Conservation (phyloP, 2,329 filamentous ascomycete genomes). For the Colletotrichum sp. region DNA sequence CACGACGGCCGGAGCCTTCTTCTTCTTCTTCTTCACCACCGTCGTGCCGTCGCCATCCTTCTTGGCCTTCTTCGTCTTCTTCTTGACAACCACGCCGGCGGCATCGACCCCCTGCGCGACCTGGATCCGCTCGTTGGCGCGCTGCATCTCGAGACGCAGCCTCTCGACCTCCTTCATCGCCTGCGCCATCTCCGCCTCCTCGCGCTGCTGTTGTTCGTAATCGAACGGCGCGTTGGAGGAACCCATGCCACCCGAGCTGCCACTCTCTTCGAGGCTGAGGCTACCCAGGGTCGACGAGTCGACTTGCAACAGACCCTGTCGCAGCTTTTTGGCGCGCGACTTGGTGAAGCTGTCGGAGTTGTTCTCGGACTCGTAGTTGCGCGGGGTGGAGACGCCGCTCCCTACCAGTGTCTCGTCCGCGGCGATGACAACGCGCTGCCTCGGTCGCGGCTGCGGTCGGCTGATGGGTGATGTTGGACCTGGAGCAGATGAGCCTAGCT, state of each 20-base stretch:
- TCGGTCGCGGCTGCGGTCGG: slow-evolving; percentile 44
- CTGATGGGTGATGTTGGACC: slow-evolving; percentile 31
- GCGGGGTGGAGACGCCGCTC: slow-evolving; percentile 53
- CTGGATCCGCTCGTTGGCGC: slow-evolving; percentile 76
- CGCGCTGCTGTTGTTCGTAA: slow-evolving; percentile 70
- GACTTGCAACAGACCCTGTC: slow-evolving; percentile 75
- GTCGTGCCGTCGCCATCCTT: slow-evolving; percentile 39
- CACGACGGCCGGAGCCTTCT: slow-evolving; percentile 39
- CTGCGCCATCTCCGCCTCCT: slow-evolving; percentile 87
- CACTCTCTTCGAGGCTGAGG: slow-evolving; percentile 66
- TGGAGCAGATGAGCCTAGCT: slow-evolving; percentile 38
- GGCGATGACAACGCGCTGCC: slow-evolving; percentile 70
- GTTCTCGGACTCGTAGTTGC: slow-evolving; percentile 60
- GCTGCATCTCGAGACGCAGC: slow-evolving; percentile 86
- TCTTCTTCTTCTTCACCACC: slow-evolving; percentile 55
- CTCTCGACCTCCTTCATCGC: slow-evolving; percentile 90
- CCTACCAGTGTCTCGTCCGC: slow-evolving; percentile 74
- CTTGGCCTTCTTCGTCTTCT: slow-evolving; percentile 69
- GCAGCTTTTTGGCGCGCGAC: slow-evolving; percentile 53
- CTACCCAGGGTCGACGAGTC: slow-evolving; percentile 83
- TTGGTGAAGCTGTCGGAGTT: slow-evolving; percentile 55
- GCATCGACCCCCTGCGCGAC: slow-evolving; percentile 70
- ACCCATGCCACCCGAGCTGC: slow-evolving; percentile 40
- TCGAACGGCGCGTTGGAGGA: slow-evolving; percentile 49
- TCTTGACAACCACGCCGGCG: slow-evolving; percentile 70